phyloP scores from a whole-genome alignment of 768 basidiomycete species.

The Phaeotremella skinneri region DNA sequence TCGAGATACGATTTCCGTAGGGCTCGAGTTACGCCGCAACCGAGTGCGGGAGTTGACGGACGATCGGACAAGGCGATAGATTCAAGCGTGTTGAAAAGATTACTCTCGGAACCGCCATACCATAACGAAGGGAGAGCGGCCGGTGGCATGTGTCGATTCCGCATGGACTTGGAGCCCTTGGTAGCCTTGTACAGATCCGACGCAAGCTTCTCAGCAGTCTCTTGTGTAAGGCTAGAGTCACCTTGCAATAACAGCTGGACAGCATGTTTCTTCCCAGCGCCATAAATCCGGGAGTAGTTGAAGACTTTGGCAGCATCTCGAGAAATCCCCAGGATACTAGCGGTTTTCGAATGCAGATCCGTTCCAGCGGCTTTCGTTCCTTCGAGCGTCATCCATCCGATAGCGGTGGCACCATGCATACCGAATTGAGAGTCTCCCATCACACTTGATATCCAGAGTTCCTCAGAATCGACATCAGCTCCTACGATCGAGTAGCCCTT shows the following conservation, averaged over 20 bases:
- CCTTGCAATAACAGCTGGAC: conserved; percentile 80
- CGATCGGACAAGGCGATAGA: conserved; percentile 82
- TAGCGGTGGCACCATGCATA: conserved; percentile 88
- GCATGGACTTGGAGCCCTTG: conserved; percentile 62
- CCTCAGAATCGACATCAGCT: conserved; percentile 97
- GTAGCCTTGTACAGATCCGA: conserved; percentile 84
- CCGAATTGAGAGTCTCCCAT: conserved; percentile 99
- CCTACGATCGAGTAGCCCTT: conserved; percentile 91
- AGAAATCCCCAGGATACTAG: conserved; percentile 84
- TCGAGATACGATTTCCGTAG: conserved; percentile 84
- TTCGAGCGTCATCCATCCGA: conserved; percentile 99
- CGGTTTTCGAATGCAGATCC: conserved; percentile 95
- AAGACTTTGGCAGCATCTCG: conserved; percentile 93
- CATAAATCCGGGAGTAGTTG: conserved; percentile 98
- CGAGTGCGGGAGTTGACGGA: conserved; percentile 88
- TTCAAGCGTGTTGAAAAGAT: conserved; percentile 96
- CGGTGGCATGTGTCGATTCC: conserved; percentile 44
- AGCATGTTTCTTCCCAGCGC: conserved; percentile 95
- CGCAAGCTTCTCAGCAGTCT: conserved; percentile 75
- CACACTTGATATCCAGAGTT: conserved; percentile 96
- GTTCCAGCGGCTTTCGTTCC: conserved; percentile 93
- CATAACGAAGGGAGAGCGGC: conserved; percentile 60
- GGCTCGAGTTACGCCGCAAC: conserved; percentile 89
- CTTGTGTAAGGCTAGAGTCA: conserved; percentile 72
- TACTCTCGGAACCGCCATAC: conserved; percentile 95